phyloP scores from a whole-genome alignment of 1,139 yeast genomes.

The Scheffersomyces illinoinensis region DNA sequence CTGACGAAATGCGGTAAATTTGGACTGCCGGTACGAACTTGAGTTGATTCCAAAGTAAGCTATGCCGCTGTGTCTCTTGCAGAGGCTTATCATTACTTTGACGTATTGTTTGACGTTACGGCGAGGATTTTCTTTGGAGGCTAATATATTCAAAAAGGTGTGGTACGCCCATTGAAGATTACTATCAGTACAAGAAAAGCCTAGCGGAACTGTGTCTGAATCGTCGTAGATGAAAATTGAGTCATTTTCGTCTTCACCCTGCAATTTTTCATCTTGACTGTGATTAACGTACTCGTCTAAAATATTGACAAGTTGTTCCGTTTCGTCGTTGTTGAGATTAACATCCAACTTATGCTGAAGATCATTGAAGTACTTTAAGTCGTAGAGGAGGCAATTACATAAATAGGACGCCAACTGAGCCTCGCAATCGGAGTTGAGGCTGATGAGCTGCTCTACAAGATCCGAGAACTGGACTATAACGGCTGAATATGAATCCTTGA shows the following conservation, averaged over 20 bases:
- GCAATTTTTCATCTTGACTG: not conserved
- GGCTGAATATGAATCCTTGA: constrained; percentile 20
- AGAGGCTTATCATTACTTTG: constrained; percentile 24
- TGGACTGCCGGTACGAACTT: constrained; percentile 19
- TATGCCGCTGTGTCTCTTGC: constrained; percentile 22
- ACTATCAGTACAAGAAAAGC: constrained; percentile 6
- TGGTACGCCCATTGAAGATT: constrained; percentile 23
- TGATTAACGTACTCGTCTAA: constrained; percentile 20
- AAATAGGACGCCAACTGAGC: constrained; percentile 18
- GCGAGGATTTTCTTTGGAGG: constrained; percentile 11
- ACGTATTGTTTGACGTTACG: constrained; percentile 16
- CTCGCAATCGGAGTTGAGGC: constrained; percentile 24
- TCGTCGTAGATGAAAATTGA: constrained; percentile 24
- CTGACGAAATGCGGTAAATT: constrained; percentile 17
- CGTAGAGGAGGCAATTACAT: constrained; percentile 21
- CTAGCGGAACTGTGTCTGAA: constrained; percentile 1
- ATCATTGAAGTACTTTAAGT: constrained; percentile 17
- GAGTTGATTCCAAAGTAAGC: constrained; percentile 24
- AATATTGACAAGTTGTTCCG: constrained; percentile 22
- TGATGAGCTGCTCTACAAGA: constrained; percentile 21
- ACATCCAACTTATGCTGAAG: constrained; percentile 18
- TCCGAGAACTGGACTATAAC: constrained; percentile 20
- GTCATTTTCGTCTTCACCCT: constrained; percentile 7
- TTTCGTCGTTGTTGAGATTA: constrained; percentile 21
- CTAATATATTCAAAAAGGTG: constrained; percentile 24